Conservation (phyloP, 2,329 filamentous ascomycete genomes). For the Chaetomium sp. region DNA sequence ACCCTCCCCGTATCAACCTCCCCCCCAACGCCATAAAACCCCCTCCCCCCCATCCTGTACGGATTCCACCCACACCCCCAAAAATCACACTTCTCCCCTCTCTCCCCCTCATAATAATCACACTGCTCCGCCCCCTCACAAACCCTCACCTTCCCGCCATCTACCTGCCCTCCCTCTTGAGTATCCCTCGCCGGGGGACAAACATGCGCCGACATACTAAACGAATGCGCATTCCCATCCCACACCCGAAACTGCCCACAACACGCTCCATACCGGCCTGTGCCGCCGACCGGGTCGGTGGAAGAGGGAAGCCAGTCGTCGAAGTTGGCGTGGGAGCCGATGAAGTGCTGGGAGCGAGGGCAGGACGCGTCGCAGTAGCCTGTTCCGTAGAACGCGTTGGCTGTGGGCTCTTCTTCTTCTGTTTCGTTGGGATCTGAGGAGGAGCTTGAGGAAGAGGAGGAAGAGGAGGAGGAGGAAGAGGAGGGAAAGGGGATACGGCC, state of each 20-base stretch:
- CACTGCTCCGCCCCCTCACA: neutral
- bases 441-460: no score
- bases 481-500: constrained; percentile 25
- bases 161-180: no score
- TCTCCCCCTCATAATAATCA: neutral
- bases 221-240: constrained; percentile 54
- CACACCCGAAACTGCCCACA: constrained; percentile 50
- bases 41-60: constrained; percentile 49
- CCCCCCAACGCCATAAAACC: constrained; percentile 49
- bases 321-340: constrained; percentile 42
- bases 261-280: constrained; percentile 41
- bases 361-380: constrained; percentile 48
- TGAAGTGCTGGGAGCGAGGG: constrained; percentile 32
- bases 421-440: constrained; percentile 29
- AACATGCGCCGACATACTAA: constrained; percentile 51
- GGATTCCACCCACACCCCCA: constrained; percentile 51
- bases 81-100: neutral
- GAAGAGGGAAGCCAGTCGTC: constrained; percentile 39
- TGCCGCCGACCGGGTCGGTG: constrained; percentile 43
- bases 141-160: neutral
- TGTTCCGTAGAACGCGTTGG: constrained; percentile 48
- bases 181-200: no score
- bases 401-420: constrained; percentile 39
- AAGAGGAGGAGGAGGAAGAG: no score
- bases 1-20: constrained; percentile 46